phyloP scores from a whole-genome alignment of 2,329 filamentous ascomycete genomes.

The Fonsecaea pugnacius region DNA sequence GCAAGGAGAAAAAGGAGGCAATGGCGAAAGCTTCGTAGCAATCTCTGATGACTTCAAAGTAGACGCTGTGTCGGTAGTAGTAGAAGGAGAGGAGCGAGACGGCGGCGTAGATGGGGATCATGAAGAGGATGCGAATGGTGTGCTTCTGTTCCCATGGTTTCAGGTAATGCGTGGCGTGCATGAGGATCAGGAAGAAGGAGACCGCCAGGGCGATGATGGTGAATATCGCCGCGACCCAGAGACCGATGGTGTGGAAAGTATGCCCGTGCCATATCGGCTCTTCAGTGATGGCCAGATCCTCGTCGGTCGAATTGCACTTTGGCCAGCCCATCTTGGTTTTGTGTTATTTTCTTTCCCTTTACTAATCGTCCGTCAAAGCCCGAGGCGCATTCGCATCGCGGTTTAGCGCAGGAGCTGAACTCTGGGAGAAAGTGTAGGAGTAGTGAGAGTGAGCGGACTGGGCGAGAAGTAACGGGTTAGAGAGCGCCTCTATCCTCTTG shows the following conservation, averaged over 20 bases:
- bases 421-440: background rate
- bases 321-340: constrained; percentile 48
- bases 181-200: constrained; percentile 59
- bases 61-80: constrained; percentile 77
- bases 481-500: constrained; percentile 7
- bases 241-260: constrained; percentile 62
- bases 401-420: constrained; percentile 5
- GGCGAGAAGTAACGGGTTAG: background rate
- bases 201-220: constrained; percentile 56
- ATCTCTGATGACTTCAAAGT: constrained; percentile 79
- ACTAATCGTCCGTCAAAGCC: background rate
- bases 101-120: constrained; percentile 80
- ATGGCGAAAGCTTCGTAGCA: constrained; percentile 91
- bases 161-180: constrained; percentile 64
- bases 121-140: constrained; percentile 85
- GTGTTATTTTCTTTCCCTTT: background rate
- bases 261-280: constrained; percentile 57
- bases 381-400: constrained; percentile 18
- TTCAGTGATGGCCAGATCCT: constrained; percentile 51
- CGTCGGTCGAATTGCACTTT: constrained; percentile 57
- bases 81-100: constrained; percentile 74
- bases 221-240: constrained; percentile 60
- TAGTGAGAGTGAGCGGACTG: constrained; percentile 1
- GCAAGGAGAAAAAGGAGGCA: constrained; percentile 79
- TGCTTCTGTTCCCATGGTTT: constrained; percentile 65